Percentiles rank a stretch among this genome's conserved stretches.
Evolutionary conservation across 768 basidiomycete genomes (phyloP).

Genomic region (Termitomyces sp.): DNA sequence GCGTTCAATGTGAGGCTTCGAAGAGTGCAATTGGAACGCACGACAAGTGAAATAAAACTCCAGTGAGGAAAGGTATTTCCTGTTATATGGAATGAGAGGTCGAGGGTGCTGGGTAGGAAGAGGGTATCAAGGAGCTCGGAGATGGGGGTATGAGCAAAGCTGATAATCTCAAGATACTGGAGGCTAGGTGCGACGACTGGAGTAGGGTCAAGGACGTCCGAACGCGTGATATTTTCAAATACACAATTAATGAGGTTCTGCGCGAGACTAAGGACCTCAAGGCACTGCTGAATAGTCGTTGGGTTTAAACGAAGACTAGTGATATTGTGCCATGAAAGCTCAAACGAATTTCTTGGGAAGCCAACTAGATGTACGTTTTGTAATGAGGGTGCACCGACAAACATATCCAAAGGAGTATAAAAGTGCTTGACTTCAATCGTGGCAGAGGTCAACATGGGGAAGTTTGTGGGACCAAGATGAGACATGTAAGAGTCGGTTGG

Average conservation of each 20-base stretch:
- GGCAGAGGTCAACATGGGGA: constrained; percentile 10
- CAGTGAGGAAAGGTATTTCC: constrained; percentile 15
- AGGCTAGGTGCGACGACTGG: constrained; percentile 10
- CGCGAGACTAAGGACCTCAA: constrained; percentile 9
- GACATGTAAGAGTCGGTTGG: constrained; percentile 7
- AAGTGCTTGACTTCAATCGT: constrained; percentile 3
- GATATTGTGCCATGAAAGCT: constrained; percentile 11
- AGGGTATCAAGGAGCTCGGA: constrained; percentile 16
- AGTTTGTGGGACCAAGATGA: constrained; percentile 4
- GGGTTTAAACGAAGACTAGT: constrained; percentile 13
- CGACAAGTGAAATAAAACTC: constrained; percentile 15
- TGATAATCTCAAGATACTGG: constrained; percentile 12
- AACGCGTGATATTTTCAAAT: constrained; percentile 14
- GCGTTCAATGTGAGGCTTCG: constrained; percentile 12
- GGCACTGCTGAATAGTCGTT: constrained; percentile 14
- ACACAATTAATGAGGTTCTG: constrained; percentile 12
- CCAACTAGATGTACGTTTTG: constrained; percentile 9
- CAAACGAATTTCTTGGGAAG: constrained; percentile 9
- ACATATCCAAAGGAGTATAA: constrained; percentile 7
- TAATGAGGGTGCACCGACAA: constrained; percentile 10
- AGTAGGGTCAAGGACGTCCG: constrained; percentile 15
- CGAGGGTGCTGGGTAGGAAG: constrained; percentile 6
- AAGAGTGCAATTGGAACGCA: constrained; percentile 11
- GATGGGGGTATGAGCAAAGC: constrained; percentile 12
- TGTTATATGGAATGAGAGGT: constrained; percentile 13